These are phyloP conservation scores for Bacterosira constricta DNA, from an alignment of 108 stramenopile species.

Conservation along the genomic window DNA sequence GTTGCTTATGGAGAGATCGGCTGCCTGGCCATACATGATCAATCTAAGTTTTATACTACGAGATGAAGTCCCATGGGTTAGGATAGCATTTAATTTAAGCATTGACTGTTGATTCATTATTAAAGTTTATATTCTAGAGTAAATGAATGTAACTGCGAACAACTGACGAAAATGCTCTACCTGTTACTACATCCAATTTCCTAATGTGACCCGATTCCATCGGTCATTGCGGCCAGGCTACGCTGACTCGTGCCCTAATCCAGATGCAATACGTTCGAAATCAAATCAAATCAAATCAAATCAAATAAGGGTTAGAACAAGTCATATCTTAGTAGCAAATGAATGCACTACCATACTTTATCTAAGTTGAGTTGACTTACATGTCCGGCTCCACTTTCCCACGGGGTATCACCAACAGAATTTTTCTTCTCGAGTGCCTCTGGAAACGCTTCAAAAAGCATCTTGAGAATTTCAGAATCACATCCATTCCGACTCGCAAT, in stretches of 20 bases:
- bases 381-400: constrained; percentile 26
- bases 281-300: no score
- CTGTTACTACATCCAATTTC: no score
- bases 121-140: no score
- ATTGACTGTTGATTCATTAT: no score
- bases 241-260: constrained; percentile 19
- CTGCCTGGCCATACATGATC: no score
- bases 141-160: no score
- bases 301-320: not conserved
- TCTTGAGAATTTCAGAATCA: constrained; percentile 48
- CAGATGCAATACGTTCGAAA: no score
- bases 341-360: not conserved
- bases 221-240: constrained; percentile 28
- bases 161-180: no score
- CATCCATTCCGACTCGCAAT: constrained; percentile 46
- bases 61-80: no score
- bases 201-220: constrained; percentile 11
- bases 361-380: constrained; percentile 4
- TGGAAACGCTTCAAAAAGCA: constrained; percentile 60
- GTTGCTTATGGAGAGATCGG: no score
- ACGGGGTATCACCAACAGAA: constrained; percentile 27
- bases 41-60: no score
- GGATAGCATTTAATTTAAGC: no score
- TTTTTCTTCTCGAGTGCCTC: constrained; percentile 54
- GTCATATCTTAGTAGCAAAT: not conserved